Conservation (phyloP, 2,329 filamentous ascomycete genomes). For the Pseudovirgaria hyperparasitica region DNA sequence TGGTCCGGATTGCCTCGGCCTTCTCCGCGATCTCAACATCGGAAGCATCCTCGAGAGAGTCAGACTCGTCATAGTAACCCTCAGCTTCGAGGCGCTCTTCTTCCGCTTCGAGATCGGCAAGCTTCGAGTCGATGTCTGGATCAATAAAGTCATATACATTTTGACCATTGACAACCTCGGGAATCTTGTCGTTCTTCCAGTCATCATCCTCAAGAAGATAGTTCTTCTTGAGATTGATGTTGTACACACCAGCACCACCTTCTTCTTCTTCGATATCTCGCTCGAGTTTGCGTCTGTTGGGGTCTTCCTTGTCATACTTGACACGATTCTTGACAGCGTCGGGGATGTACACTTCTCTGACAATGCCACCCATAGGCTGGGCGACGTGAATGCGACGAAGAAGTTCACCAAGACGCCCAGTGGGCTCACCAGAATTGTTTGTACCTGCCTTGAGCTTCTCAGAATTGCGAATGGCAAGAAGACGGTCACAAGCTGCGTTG, state of each 20-base stretch:
- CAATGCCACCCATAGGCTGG: slow-evolving; percentile 71
- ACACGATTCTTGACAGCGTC: slow-evolving; percentile 66
- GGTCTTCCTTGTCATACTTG: slow-evolving; percentile 85
- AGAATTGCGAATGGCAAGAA: slow-evolving; percentile 84
- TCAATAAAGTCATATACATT: slow-evolving; percentile 97
- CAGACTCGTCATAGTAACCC: slow-evolving; percentile 73
- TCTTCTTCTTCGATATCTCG: slow-evolving; percentile 84
- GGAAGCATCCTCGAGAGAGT: slow-evolving; percentile 72
- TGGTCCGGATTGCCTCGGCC: slow-evolving; percentile 90
- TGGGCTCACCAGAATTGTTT: slow-evolving; percentile 60
- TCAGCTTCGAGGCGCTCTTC: slow-evolving; percentile 86
- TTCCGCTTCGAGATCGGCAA: slow-evolving; percentile 84
- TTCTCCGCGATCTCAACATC: slow-evolving; percentile 81
- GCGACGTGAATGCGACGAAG: slow-evolving; percentile 93
- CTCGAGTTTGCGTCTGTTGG: slow-evolving; percentile 68
- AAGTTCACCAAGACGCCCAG: slow-evolving; percentile 77
- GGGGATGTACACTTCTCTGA: slow-evolving; percentile 75
- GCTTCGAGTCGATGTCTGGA: slow-evolving; percentile 88
- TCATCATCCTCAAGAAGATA: slow-evolving; percentile 79
- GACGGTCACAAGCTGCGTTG: slow-evolving; percentile 83
- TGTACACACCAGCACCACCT: slow-evolving; percentile 91
- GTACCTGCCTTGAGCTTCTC: slow-evolving; percentile 89
- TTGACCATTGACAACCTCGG: slow-evolving; percentile 87
- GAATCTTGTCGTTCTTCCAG: slow-evolving; percentile 94
- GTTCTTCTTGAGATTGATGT: slow-evolving; percentile 76